Conservation (phyloP, 2,329 filamentous ascomycete genomes). For the Dactylellina leptospora region DNA sequence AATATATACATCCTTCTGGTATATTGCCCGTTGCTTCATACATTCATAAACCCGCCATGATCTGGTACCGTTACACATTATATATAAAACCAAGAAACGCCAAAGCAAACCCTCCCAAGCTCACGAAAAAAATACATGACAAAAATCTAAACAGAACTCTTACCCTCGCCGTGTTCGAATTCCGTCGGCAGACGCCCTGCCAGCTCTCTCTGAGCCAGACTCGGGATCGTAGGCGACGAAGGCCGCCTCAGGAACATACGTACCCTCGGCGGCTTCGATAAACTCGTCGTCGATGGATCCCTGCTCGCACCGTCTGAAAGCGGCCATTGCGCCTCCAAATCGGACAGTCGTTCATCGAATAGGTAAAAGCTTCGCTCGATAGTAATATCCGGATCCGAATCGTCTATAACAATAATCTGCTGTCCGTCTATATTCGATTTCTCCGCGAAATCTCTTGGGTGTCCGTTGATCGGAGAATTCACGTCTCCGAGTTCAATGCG, state of each 20-base stretch:
- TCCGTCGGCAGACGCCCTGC: not conserved
- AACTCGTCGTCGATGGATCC: conserved; percentile 11
- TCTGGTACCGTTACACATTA: not conserved
- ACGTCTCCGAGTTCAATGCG: conserved; percentile 33
- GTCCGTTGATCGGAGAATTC: not conserved
- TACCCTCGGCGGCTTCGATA: conserved; percentile 20
- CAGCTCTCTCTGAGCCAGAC: not conserved
- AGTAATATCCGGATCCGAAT: conserved; percentile 45
- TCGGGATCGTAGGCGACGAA: conserved; percentile 32
- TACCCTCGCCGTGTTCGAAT: not conserved
- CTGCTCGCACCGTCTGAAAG: not conserved
- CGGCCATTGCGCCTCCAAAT: conserved; percentile 27
- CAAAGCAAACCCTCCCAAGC: not conserved
- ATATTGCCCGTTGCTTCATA: too few species aligned
- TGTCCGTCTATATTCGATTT: not conserved
- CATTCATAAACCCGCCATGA: too few species aligned
- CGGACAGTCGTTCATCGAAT: conserved; percentile 32
- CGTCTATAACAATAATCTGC: too few species aligned
- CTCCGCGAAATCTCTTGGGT: not conserved
- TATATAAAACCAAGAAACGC: not conserved
- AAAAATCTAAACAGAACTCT: not conserved
- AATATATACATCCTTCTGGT: too few species aligned
- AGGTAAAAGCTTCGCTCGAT: conserved; percentile 46
- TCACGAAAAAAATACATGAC: not conserved
- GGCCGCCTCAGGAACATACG: conserved; percentile 32